Conservation (phyloP, 2,329 filamentous ascomycete genomes). For the Colletotrichum melonis region DNA sequence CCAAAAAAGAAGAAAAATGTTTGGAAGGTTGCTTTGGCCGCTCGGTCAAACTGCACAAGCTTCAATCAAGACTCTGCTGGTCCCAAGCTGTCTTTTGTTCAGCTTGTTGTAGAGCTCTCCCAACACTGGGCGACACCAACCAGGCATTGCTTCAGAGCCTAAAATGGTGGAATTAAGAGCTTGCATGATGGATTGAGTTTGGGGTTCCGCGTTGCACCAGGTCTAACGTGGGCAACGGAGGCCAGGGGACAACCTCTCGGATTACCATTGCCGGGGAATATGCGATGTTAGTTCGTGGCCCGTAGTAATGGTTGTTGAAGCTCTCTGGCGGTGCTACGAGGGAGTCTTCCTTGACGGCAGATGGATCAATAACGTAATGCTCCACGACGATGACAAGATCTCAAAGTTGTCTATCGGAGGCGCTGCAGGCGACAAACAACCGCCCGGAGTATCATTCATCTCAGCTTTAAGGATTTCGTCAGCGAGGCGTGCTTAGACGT, state of each 20-base stretch:
- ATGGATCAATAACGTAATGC: background rate
- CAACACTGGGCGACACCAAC: background rate
- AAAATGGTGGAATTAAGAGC: background rate
- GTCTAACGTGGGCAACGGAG: constrained; percentile 2
- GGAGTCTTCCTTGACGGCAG: background rate
- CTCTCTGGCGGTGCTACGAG: background rate
- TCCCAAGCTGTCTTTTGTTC: background rate
- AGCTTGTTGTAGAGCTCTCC: background rate
- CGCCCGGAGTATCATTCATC: background rate
- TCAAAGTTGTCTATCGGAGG: background rate
- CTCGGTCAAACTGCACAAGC: constrained; percentile 12
- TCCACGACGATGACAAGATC: background rate
- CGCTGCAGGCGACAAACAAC: background rate
- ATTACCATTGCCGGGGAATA: background rate
- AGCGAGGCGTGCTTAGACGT: background rate
- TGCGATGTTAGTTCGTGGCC: background rate
- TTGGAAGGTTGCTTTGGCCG: constrained; percentile 21
- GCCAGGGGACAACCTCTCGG: constrained; percentile 14
- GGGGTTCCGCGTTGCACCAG: background rate
- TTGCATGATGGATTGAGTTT: constrained; percentile 1
- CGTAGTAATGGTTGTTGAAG: background rate
- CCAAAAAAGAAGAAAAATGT: background rate
- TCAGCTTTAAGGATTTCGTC: background rate
- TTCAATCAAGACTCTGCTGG: background rate
- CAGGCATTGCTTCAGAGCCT: background rate